phyloP scores from a whole-genome alignment of 768 basidiomycete species.

The Termitomyces sp. region DNA sequence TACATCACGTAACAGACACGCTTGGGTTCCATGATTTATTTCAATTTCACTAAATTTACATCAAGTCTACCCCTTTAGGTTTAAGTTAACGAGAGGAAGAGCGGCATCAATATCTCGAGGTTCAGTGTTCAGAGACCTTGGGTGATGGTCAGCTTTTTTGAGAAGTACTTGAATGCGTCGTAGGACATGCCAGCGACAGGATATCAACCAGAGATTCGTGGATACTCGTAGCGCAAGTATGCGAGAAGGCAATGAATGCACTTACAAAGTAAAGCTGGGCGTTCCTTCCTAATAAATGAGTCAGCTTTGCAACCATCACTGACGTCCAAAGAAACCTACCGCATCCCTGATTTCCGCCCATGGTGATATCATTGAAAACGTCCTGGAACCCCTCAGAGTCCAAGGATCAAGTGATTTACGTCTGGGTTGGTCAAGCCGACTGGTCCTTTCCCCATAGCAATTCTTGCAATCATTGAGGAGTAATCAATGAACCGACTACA shows the following conservation, averaged over 20 bases:
- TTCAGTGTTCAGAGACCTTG: conserved; percentile 34
- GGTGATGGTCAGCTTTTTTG: neutral
- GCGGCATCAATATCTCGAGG: conserved; percentile 22
- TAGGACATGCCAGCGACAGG: conserved; percentile 28
- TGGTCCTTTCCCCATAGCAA: conserved; percentile 33
- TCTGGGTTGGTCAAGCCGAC: conserved; percentile 46
- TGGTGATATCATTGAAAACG: conserved; percentile 36
- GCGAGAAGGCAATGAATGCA: neutral
- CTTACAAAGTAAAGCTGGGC: conserved; percentile 29
- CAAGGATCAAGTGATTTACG: conserved; percentile 16
- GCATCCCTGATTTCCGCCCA: conserved; percentile 34
- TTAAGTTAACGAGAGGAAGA: conserved; percentile 30
- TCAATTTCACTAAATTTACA: neutral
- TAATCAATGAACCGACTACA: conserved; percentile 41
- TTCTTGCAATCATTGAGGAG: conserved; percentile 48
- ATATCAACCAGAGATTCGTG: conserved; percentile 31
- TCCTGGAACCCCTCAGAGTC: conserved; percentile 20
- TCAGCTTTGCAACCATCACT: neutral
- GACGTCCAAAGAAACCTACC: conserved; percentile 15
- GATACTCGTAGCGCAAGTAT: neutral
- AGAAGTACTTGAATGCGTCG: too few relatives aligned
- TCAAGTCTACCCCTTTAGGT: neutral
- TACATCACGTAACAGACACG: neutral
- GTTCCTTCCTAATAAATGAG: conserved; percentile 18
- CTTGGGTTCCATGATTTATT: neutral